Evolutionary conservation across 129 eudicot species (phyloP).

Genomic region (Centrapalus pauciflorus): DNA sequence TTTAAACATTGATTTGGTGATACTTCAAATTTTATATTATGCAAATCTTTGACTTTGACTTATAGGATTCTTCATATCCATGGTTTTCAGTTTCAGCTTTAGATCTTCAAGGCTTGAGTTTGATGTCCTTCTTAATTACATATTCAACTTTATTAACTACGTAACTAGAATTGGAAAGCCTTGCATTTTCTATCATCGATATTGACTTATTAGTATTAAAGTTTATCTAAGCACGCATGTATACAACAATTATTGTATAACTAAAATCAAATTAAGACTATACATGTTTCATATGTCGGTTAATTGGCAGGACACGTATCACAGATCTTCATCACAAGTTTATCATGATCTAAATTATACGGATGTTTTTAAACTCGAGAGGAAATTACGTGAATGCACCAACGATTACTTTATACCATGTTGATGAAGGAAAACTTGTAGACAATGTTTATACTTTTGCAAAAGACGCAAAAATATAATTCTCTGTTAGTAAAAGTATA

Average conservation of each 20-base stretch:
- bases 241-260: neutral
- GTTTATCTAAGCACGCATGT: neutral
- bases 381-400: neutral
- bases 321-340: slow-evolving; percentile 5
- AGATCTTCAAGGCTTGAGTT: too few relatives aligned
- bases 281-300: neutral
- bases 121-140: too few relatives aligned
- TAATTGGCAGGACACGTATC: neutral
- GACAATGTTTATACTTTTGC: neutral
- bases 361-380: neutral
- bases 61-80: neutral
- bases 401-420: neutral
- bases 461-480: neutral
- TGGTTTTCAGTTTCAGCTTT: too few relatives aligned
- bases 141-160: too few relatives aligned
- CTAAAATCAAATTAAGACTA: neutral
- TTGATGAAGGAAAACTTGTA: neutral
- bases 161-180: neutral
- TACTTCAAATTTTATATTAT: neutral
- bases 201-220: neutral
- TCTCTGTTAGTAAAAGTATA: neutral
- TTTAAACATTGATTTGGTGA: too few relatives aligned
- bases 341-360: neutral
- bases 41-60: neutral
- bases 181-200: neutral